These are phyloP conservation scores for Fusarium ramigenum DNA, from an alignment of 2,329 filamentous ascomycete genomes.

Conservation along the genomic window DNA sequence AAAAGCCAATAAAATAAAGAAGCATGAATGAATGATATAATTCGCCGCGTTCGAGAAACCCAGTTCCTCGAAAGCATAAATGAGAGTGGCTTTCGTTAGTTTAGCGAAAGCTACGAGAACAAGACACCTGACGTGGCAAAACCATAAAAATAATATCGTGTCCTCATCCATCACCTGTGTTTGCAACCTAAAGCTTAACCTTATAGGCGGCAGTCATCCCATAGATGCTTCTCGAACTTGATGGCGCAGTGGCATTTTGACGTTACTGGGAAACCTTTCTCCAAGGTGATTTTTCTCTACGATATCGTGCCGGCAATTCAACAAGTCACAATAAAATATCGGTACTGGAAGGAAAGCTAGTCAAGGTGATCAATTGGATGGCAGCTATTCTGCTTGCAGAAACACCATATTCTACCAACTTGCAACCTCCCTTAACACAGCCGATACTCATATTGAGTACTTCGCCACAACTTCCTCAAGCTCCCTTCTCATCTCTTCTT, in stretches of 20 bases:
- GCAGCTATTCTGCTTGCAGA: fast-evolving
- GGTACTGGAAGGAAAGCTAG: background rate
- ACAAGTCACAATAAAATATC: too few relatives aligned
- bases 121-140: fast-evolving
- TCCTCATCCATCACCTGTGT: background rate
- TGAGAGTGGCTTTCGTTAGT: background rate
- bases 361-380: fast-evolving
- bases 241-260: fast-evolving
- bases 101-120: fast-evolving
- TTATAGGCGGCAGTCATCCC: background rate
- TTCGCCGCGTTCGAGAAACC: fast-evolving
- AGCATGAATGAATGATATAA: fast-evolving
- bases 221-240: background rate
- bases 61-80: background rate
- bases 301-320: fast-evolving
- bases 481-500: background rate
- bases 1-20: fast-evolving
- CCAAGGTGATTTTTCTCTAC: background rate
- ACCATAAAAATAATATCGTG: background rate
- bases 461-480: background rate
- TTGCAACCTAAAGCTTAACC: background rate
- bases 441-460: background rate
- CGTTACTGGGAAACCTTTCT: background rate
- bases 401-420: too few relatives aligned
- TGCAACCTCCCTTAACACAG: background rate